phyloP scores from a whole-genome alignment of 2,329 filamentous ascomycete species.

The Cladosporium sp. region DNA sequence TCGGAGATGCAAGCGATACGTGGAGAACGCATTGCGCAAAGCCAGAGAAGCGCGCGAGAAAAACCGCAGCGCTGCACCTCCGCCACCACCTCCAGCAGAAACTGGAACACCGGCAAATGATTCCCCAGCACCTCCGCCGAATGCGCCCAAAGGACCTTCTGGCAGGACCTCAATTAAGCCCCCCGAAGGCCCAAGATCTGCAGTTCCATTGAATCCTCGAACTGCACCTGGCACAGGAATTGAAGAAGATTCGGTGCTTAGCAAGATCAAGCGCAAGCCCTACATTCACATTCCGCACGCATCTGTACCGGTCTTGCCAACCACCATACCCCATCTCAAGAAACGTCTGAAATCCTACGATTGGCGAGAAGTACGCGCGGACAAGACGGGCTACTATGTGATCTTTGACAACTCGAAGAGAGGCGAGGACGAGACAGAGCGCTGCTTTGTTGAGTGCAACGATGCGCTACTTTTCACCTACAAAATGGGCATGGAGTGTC shows the following conservation, averaged over 20 bases:
- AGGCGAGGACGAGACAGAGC: constrained; percentile 75
- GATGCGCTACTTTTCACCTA: constrained; percentile 88
- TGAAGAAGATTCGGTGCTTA: constrained; percentile 63
- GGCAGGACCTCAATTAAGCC: constrained; percentile 41
- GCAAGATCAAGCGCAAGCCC: constrained; percentile 70
- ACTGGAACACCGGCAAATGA: constrained; percentile 32
- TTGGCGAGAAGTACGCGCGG: constrained; percentile 76
- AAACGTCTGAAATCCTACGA: constrained; percentile 80
- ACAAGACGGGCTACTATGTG: constrained; percentile 84
- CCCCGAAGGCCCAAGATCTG: constrained; percentile 34
- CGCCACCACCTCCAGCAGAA: constrained; percentile 26
- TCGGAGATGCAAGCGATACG: constrained; percentile 70
- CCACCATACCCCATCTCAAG: constrained; percentile 84
- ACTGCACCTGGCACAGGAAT: constrained; percentile 45
- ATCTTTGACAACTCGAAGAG: constrained; percentile 75
- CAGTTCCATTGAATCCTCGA: constrained; percentile 42
- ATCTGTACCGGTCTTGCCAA: constrained; percentile 79
- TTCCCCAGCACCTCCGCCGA: constrained; percentile 66
- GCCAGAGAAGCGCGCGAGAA: constrained; percentile 59
- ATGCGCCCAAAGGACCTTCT: constrained; percentile 81
- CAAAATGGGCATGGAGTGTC: constrained; percentile 83
- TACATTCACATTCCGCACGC: constrained; percentile 87
- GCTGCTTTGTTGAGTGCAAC: constrained; percentile 75
- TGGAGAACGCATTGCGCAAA: constrained; percentile 68
- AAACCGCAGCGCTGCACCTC: constrained; percentile 32